Base-by-base conservation (phyloP, 2,329 filamentous ascomycete species). In the Arthrobotrys sphaeroides region DNA sequence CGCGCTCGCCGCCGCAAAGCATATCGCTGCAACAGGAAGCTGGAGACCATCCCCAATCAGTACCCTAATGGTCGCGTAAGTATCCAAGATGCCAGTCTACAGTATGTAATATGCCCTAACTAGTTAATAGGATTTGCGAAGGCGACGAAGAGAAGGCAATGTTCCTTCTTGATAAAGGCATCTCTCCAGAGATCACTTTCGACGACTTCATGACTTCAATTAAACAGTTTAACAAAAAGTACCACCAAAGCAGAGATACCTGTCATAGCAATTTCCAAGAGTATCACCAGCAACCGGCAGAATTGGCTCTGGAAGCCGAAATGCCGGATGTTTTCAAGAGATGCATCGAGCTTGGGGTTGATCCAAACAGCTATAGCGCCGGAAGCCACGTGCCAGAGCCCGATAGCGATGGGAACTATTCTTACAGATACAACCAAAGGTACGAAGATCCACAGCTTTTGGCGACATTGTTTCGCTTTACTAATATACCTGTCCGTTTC, bases 161-260 rank as follows among this genome's bases (percentile, higher is more conserved):
- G 28, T 88, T 87, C 76, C 83, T 95, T 1, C 84, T 95, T 0
- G 84, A 88, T 1, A 83, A 85, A 4, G 91, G 91, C 1, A 89
- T 90, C 1, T 83, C 85, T 0, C 82, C 88, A 0, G 81, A 85
- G 0, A 85, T 93, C 33, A 85, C 88, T 5, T 90, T 90, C 73
- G 88, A 89, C 31, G 84, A 84, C 2, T 93, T 88, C 86, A 82
- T 90, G 42, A 89, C 89, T 79, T 83, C 86, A 0, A 85, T 84
- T 10, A 85, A 85, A 76, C 81, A 87, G 36, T 83, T 83, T 0
- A 81, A 84, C 0, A 55, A 83, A 82, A 43, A 78, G 84, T 20
- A 80, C 81, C 18, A 78, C 80, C 10, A 80, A 79, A 1, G 79
- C 84, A 2, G 78, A 83, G 18, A 82, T 79, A 13, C 80, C 0